Base-by-base conservation (phyloP, 768 basidiomycete genomes). In the Favolaschia claudopus region DNA sequence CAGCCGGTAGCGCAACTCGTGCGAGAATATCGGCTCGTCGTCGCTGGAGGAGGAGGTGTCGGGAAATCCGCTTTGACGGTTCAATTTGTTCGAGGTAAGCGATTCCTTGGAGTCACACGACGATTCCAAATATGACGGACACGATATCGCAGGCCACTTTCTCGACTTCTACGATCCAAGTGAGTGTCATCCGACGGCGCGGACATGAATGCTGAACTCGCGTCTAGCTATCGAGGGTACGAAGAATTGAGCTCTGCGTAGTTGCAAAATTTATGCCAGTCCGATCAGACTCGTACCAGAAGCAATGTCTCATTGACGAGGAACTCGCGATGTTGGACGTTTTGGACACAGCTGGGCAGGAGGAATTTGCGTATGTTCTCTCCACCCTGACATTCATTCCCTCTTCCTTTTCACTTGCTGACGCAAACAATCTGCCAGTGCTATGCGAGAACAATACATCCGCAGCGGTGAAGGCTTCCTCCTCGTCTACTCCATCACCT, bases 381-480 rank as follows among this genome's bases (percentile, higher is more conserved):
- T 29, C 14, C 47, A 32, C n/a, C n/a, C n/a, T n/a, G n/a, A n/a
- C n/a, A n/a, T n/a, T n/a, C 13, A 20, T 54, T 20, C 15, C 38
- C 25, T 17, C 40, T 20, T 43, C 43, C 36, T 42, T 24, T 46
- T 32, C 13, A 17, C 38, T 29, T n/a, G 15, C 27, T 17, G 19
- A 47, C 62, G n/a, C n/a, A n/a, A n/a, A 40, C 34, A 28, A 48
- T 27, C 20, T 43, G 22, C 37, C 50, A 95, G 94, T 57, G 96
- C 96, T 22, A 98, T 99, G 96, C 89, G 96, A 42, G 96, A 99
- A 71, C 96, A 98, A 70, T 99, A 99, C 79, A 99, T 98, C 95
- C 88, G 95, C 50, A 95, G 95, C 27, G 96, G 96, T 59, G 96
- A 99, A 76, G 96, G 96, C 12, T 99, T 99, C 82, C 85, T 99